Base-by-base conservation (phyloP, 2,329 filamentous ascomycete species). In the Ceratocystis colombiana region DNA sequence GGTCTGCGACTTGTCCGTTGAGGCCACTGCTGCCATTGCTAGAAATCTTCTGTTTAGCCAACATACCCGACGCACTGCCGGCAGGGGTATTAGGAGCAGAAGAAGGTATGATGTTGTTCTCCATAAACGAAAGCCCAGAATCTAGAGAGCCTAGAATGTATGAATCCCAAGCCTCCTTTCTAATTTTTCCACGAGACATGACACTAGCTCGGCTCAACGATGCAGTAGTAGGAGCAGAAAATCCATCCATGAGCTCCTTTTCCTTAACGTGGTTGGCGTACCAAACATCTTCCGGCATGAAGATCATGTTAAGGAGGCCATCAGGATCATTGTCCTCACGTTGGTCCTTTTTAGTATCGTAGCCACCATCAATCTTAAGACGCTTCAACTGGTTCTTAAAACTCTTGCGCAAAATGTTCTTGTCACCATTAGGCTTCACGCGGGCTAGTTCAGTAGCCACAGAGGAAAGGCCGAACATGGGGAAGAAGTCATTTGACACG, bases 341-440 rank as follows among this genome's bases (percentile, higher is more conserved):
- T 22, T 78, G 75, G 53, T 84, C 81, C 70, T 82, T 81, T 75
- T 84, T 84, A 64, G 74, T 73, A 70, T 87, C 84, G 70, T 85
- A 87, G 68, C 84, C 81, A 8, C 84, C 84, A 64, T 80, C 80
- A 30, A 87, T 78, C 45, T 82, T 83, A 41, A 87, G 75, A 59
- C 79, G 80, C 77, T 87, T 87, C 73, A 87, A 84, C 70, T 87
- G 83, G 64, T 84, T 84, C 74, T 87, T 87, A 77, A 87, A 87
- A 17, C 84, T 86, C 73, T 87, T 87, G 30, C 84, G 80, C 62
- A 87, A 77, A 69, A 82, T 82, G 71, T 87, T 87, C 78, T 86
- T 87, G 73, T 85, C 82, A 70, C 84, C 84, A 72, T 85, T 85
- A 15, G 84, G 82, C 72, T 85, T 82, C 64, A 82, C 82, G 68